phyloP scores from a whole-genome alignment of 2,329 filamentous ascomycete species.

The Monilinia aucupariae region DNA sequence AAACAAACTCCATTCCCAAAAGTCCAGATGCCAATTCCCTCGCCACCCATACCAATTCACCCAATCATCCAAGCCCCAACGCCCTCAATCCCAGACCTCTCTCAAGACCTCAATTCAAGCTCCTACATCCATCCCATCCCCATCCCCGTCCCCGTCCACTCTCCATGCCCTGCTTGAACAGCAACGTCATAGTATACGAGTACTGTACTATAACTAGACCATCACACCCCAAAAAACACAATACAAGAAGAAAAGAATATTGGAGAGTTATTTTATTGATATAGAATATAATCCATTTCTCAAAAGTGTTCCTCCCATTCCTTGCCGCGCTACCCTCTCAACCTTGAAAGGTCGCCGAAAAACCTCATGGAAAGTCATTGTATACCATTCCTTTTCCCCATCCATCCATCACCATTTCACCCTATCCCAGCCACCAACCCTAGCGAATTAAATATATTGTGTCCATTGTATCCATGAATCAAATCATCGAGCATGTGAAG shows the following conservation, averaged over 20 bases:
- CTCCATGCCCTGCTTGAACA: background rate
- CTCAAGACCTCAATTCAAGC: no score
- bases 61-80: background rate
- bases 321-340: background rate
- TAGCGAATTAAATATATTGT: slow-evolving; percentile 12
- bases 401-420: slow-evolving; percentile 3
- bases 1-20: background rate
- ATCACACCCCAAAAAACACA: background rate
- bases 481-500: slow-evolving; percentile 5
- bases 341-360: background rate
- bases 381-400: slow-evolving; percentile 10
- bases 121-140: no score
- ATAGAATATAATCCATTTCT: background rate
- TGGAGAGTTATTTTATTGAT: slow-evolving; percentile 3
- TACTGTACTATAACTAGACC: background rate
- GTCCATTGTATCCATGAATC: slow-evolving; percentile 12
- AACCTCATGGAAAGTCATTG: slow-evolving; percentile 7
- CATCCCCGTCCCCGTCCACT: background rate
- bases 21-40: background rate
- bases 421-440: background rate
- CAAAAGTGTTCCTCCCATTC: background rate
- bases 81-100: background rate
- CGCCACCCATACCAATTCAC: background rate
- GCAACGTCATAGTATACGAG: background rate
- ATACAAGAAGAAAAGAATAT: background rate